Conservation (phyloP, 2,329 filamentous ascomycete genomes). For the Neofusicoccum sp. region DNA sequence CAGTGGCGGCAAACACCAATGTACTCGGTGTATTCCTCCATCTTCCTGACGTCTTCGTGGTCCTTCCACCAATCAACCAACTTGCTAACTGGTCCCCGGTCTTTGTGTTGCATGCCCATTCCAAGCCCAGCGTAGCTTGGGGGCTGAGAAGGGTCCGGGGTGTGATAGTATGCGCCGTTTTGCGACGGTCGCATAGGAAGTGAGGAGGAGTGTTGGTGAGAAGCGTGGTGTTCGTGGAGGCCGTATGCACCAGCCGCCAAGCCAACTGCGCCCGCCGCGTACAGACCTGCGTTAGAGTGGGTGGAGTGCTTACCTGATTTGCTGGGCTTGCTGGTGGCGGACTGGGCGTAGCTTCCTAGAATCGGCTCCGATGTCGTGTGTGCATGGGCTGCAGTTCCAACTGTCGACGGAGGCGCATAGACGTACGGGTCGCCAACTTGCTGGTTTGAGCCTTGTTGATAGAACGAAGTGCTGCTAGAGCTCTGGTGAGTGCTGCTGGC, state of each 20-base stretch:
- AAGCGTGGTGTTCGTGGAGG: slow-evolving; percentile 44
- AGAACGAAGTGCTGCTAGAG: slow-evolving; percentile 25
- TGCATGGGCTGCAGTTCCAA: slow-evolving; percentile 4
- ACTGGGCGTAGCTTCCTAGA: slow-evolving; percentile 31
- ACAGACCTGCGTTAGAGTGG: slow-evolving; percentile 47
- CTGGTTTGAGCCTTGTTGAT: slow-evolving; percentile 32
- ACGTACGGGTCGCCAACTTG: not conserved
- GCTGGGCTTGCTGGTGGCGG: slow-evolving; percentile 38
- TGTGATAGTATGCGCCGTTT: not conserved
- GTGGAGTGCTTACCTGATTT: slow-evolving; percentile 49
- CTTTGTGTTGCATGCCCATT: slow-evolving; percentile 55
- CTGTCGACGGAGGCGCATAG: not conserved
- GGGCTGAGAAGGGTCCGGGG: not conserved
- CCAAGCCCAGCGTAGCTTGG: slow-evolving; percentile 4
- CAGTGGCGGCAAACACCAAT: slow-evolving; percentile 68
- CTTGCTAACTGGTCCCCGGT: slow-evolving; percentile 58
- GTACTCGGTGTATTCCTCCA: slow-evolving; percentile 69
- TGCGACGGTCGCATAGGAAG: slow-evolving; percentile 25
- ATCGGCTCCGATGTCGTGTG: slow-evolving; percentile 29
- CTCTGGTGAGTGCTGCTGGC: slow-evolving; percentile 21
- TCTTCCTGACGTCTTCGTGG: slow-evolving; percentile 65
- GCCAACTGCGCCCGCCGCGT: slow-evolving; percentile 51
- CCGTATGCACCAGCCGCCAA: slow-evolving; percentile 50
- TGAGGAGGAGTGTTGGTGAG: slow-evolving; percentile 31
- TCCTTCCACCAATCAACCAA: slow-evolving; percentile 65